Base-by-base conservation (phyloP, 1,284 basidiomycete genomes). In the Retiboletus flavoniger region DNA sequence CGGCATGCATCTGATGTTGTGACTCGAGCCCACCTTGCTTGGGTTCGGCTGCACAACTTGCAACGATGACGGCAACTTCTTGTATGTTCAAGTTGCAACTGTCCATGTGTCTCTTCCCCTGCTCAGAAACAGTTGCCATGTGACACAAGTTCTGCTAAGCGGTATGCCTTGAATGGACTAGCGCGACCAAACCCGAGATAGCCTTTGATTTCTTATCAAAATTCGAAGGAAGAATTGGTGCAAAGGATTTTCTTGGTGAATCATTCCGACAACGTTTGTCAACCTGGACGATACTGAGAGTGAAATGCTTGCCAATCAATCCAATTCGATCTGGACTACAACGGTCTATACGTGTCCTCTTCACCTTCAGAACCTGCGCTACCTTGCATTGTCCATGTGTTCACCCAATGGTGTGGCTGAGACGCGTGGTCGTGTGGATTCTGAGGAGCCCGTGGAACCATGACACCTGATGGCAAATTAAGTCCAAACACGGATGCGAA, bases 401-500 rank as follows among this genome's bases (percentile, higher is more conserved):
- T 61, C 45, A 40, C 60, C 69, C 65, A 71, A 49, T 60, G 52
- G 19, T 56, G 54, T 10, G 54, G 34, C 9, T 45, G 53, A 43
- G 53, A 38, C 11, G 31, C 17, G 7, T 52, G 57, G 41, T 67
- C 58, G 11, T 56, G 41, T 17, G 10, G 40, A 36, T 53, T 44
- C 36, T 61, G 67, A 43, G 60, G 36, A 40, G 50, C 50, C 57
- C 55, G 60, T n/a, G 64, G 49, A 43, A 43, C 24, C 32, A 56
- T 59, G 29, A 53, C 21, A 36, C 47, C 46, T 16, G 61, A 19
- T 44, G 60, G 60, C 72, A 64, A 50, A 55, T 75, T 73, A 50
- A 82, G 66, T 24, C 80, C 83, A 60, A 85, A 81, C 32, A 72
- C 69, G 44, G 79, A 78, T 26, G 80, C 79, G 48, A 91, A 91